A percentile compares a stretch with the other conserved stretches of the same genome.
Evolutionary conservation across 164 flowering plant species (phyloP).

Genomic region (Houttuynia cordata): DNA sequence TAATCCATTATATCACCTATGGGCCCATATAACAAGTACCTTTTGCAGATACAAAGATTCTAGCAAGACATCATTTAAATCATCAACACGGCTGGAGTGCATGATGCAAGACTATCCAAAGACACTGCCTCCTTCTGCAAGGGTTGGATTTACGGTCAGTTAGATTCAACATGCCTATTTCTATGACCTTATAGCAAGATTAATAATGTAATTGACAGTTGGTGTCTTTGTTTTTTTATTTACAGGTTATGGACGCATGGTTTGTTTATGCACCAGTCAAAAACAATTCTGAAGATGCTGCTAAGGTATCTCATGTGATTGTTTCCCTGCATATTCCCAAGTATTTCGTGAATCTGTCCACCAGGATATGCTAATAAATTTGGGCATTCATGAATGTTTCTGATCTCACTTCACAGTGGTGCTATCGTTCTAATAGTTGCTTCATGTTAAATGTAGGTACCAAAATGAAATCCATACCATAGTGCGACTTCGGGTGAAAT

Average conservation of each 20-base stretch:
- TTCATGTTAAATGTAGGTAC: slow-evolving; percentile 78
- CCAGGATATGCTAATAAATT: too few relatives aligned
- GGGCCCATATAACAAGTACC: not conserved
- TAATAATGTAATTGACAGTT: not conserved
- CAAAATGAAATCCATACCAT: slow-evolving; percentile 95
- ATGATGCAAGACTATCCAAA: slow-evolving; percentile 99
- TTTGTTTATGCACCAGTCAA: slow-evolving; percentile 99
- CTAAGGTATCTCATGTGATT: slow-evolving; percentile 84
- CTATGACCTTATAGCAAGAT: too few relatives aligned
- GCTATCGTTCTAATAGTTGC: too few relatives aligned
- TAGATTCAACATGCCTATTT: too few relatives aligned
- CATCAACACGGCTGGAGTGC: slow-evolving; percentile 94
- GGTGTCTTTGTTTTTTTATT: not conserved
- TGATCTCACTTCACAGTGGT: not conserved
- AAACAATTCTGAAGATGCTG: slow-evolving; percentile 97
- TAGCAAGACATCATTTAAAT: slow-evolving; percentile 80
- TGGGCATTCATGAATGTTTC: not conserved
- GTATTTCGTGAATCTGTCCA: not conserved
- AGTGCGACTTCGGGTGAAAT: slow-evolving; percentile 98
- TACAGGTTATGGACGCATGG: slow-evolving; percentile 90
- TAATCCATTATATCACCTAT: not conserved
- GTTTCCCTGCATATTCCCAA: too few relatives aligned
- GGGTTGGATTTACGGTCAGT: slow-evolving; percentile 95
- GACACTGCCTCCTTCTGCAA: slow-evolving; percentile 81
- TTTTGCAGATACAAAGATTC: slow-evolving; percentile 33